Base-by-base conservation (phyloP, 257 asterid genomes). In the Nicotiana benthamiana region DNA sequence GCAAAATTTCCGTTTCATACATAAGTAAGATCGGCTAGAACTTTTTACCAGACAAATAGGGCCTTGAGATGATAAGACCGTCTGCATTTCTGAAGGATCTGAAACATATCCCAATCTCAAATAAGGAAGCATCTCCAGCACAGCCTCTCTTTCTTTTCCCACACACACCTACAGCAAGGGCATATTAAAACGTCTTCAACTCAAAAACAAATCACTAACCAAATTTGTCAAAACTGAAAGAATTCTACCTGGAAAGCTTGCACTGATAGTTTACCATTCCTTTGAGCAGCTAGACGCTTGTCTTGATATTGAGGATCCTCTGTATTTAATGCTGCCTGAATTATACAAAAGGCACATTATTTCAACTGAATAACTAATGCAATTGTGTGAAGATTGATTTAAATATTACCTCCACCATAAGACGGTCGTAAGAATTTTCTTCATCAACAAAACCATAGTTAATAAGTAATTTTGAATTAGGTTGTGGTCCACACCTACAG, bases 231-330 rank as follows among this genome's bases (percentile, higher is more conserved):
- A 61, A 30, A 66, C 72, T 56, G 26, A 82, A 16, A 59, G 62
- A 52, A 65, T 62, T 56, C 79, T 85, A 96, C 99, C 90, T 92
- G 93, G 89, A 96, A 96, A 81, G 46, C 67, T 88, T 96, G 98
- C 79, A 92, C 89, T 52, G 98, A 92, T 60, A 91, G 82, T 87
- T 94, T 96, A 79, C 97, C 97, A 82, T 94, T 96, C 87, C 98
- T 90, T 83, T 96, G 99, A 86, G 99, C 99, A 86, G 94, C 99
- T 92, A 96, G 78, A 85, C 99, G 84, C 90, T 94, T 96, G 84
- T 94, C 96, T 86, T 96, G 99, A 84, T 96, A 94, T 83, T 91
- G 99, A 83, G 99, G 99, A 85, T 96, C 99, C 89, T 96, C 97
- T 0, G 95, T 94, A 90, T 89, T 89, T 85, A 96, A 83, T 61